Base-by-base conservation (phyloP, 2,329 filamentous ascomycete genomes). In the Colletotrichum cereale region DNA sequence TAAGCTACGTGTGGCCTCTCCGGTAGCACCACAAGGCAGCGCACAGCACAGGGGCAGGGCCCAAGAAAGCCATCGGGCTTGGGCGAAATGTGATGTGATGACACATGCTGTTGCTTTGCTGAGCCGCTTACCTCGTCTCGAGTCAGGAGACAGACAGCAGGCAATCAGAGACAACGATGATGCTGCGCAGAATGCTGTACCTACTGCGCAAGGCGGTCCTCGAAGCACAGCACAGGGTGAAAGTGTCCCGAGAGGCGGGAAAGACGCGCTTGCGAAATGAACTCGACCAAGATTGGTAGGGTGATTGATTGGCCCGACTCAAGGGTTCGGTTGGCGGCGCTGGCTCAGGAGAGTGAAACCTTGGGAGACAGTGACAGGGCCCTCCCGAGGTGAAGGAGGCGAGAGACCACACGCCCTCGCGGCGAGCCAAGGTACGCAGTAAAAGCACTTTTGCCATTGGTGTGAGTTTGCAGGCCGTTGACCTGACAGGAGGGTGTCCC, bases 261-360 rank as follows among this genome's bases (percentile, higher is more conserved):
- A 36, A 62, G 44, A 11, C 58, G 18, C 48, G 18, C 48, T 3
- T 14, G 38, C 24, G 38, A 21, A 56, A 36, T 31, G 60, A 29
- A 38, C 14, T 47, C 36, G 24, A 38, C 62, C 38, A 52, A 55
- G 62, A 31, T 31, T 57, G 48, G 50, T 52, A 57, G 18, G 24
- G n/a, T n/a, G n/a, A n/a, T n/a, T n/a, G n/a, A 40, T 44, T 52
- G 48, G 63, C 60, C 52, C 44, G 50, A 29, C n/a, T 21, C 34
- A 26, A 53, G 68, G 29, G 48, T 63, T 47, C 36, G 36, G 62
- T 44, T 24, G 53, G 24, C 31, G 31, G 40, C 26, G 24, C 48
- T 42, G 68, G 52, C 11, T 31, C 58, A 63, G 52, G 58, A 58
- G 36, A 58, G 24, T 63, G 65, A 68, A 68, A 68, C 65, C 53